Base-by-base conservation (phyloP, 2,329 filamentous ascomycete genomes). In the Pseudogymnoascus sp. region DNA sequence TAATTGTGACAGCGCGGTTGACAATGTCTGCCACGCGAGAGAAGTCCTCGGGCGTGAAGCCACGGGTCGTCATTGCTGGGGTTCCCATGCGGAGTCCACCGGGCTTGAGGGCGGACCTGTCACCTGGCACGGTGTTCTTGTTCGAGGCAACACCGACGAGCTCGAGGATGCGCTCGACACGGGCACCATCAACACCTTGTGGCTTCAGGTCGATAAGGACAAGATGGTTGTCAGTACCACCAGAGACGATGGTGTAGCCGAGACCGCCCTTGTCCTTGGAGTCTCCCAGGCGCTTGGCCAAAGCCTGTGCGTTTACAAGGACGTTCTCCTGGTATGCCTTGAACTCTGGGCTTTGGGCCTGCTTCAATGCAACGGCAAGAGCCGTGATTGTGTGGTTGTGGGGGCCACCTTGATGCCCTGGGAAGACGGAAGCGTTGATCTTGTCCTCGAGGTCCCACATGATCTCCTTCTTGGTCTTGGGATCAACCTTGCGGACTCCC, bases 331-430 rank as follows among this genome's bases (percentile, higher is more conserved):
- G 94, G 77, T 99, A 99, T 59, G 88, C 81, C 72, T 88, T 89
- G 80, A 99, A 99, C 71, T 96, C 92, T 56, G 87, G 83, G 5
- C 85, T 85, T 71, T 92, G 90, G 2, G 90, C 90, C 76, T 99
- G 94, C 77, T 96, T 95, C 62, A 99, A 81, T 10, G 94, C 94
- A 56, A 99, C 94, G 18, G 94, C 85, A 26, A 99, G 81, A 45
- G 94, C 94, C 34, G 94, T 95, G 73, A 99, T 99, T 67, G 94
- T 99, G 79, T 99, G 94, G 79, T 99, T 99, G 77, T 99, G 94
- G 59, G 94, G 94, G 21, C 94, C 94, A 72, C 94, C 94, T 74
- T 99, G 94, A 76, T 99, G 94, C 60, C 94, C 94, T 13, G 94
- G 94, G 80, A 99, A 99, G 63, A 99, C 94, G 60, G 92, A 96